Base-by-base conservation (phyloP, 1,139 yeast species). In the Hyphopichia khmerensis region DNA sequence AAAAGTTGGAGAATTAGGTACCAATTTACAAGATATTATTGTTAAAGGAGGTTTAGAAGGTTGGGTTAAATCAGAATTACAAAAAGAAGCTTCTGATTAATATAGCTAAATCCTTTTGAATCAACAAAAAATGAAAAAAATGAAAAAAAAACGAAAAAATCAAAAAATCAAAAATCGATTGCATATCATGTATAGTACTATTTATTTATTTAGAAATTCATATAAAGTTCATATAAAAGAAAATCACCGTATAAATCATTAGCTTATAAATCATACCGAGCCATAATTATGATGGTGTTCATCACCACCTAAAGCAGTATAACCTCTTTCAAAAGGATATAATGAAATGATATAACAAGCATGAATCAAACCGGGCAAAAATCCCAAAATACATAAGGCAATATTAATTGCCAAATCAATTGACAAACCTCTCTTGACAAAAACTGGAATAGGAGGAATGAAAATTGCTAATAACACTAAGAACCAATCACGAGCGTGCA, bases 21-120 rank as follows among this genome's bases (percentile, higher is more conserved):
- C 91, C 46, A 91, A 91, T 64, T 77, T 93, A 61, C 99, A 93
- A 69, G 99, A 93, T 55, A 93, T 93, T 56, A 93, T 93, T 52
- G 91, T 93, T 53, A 86, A 90, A 65, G 99, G 99, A 39, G 99
- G 99, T 41, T 80, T 93, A 48, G 99, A 93, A 76, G 96, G 96
- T 38, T 93, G 99, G 99, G 98, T 93, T 48, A 86, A 80, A 67
- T 77, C 91, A 36, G 87, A 87, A 64, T 72, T 87, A 47, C 66
- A 67, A 54, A 59, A 52, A 43, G 41, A 41, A 49, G 5, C 29
- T 4, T 26, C 24, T 9, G 24, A 5, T 9, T 21, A 21, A 21
- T 21, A 6, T 9, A 6, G 24, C 5, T 21, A 21, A n/a, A n/a
- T n/a, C n/a, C n/a, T n/a, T 21, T 21, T 21, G 24, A 9, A 21